phyloP scores from a whole-genome alignment of 495 filamentous ascomycete species.

The Platismatia glauca region DNA sequence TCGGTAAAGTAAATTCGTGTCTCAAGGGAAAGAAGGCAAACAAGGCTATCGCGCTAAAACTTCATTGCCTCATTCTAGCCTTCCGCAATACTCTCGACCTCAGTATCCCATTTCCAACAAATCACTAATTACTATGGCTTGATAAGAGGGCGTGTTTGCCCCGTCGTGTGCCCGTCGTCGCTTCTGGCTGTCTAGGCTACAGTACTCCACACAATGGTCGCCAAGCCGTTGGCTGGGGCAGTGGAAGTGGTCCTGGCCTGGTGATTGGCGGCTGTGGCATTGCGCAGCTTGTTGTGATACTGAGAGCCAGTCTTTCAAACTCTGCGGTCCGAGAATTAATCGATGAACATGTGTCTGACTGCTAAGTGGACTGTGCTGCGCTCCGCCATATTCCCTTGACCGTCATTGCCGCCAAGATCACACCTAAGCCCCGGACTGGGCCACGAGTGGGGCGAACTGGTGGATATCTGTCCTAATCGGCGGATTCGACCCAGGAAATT shows the following conservation, averaged over 20 bases:
- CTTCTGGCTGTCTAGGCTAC: neutral
- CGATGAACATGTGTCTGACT: neutral
- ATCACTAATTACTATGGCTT: neutral
- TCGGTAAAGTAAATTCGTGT: slow-evolving; percentile 8
- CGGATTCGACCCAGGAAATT: neutral
- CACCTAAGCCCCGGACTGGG: neutral
- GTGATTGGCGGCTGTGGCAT: slow-evolving; percentile 6
- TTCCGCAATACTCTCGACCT: neutral
- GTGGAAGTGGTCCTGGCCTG: slow-evolving; percentile 2
- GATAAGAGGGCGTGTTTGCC: slow-evolving; percentile 1
- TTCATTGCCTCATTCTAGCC: slow-evolving; percentile 5
- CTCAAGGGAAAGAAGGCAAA: slow-evolving; percentile 6
- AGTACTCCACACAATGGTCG: slow-evolving; percentile 3
- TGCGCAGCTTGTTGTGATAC: neutral
- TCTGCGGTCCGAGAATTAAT: neutral
- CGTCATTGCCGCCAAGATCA: neutral
- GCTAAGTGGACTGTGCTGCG: neutral
- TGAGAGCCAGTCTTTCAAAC: neutral
- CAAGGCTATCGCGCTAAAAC: slow-evolving; percentile 16
- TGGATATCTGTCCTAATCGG: neutral
- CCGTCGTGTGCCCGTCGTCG: slow-evolving; percentile 7
- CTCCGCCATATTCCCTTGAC: slow-evolving; percentile 3
- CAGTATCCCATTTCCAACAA: neutral
- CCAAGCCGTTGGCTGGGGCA: slow-evolving; percentile 9
- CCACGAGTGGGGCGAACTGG: neutral